phyloP scores from a whole-genome alignment of 2,329 filamentous ascomycete species.

The Ceratocystis huliohia region DNA sequence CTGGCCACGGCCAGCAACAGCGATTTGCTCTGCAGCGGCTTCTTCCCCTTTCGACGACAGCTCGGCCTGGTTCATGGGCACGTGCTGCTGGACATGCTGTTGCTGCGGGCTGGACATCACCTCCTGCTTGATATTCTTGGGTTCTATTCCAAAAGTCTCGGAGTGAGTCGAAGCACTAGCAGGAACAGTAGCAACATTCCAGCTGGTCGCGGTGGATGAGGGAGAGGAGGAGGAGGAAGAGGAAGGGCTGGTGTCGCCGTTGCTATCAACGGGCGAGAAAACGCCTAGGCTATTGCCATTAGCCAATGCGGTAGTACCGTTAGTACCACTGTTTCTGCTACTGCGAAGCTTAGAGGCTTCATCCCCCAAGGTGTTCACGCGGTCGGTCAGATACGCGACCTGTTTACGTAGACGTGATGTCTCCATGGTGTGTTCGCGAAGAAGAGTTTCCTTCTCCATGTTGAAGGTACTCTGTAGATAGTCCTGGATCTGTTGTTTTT shows the following conservation, averaged over 20 bases:
- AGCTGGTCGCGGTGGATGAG: conserved; percentile 30
- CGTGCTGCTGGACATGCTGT: conserved; percentile 32
- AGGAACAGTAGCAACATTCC: conserved; percentile 7
- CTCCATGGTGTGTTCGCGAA: conserved; percentile 78
- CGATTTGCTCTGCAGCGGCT: conserved; percentile 28
- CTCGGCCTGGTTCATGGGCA: conserved; percentile 39
- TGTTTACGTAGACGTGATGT: conserved; percentile 86
- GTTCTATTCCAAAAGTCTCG: conserved; percentile 27
- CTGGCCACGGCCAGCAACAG: conserved; percentile 48
- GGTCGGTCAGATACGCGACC: conserved; percentile 66
- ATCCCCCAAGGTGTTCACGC: conserved; percentile 54
- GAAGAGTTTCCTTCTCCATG: conserved; percentile 83
- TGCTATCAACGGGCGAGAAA: not conserved
- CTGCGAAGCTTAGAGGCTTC: conserved; percentile 23
- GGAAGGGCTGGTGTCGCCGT: not conserved
- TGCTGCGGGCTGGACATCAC: not conserved
- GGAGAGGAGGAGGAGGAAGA: conserved; percentile 1
- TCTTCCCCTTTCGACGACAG: conserved; percentile 25
- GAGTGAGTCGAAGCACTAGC: conserved; percentile 30
- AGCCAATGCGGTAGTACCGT: conserved; percentile 53
- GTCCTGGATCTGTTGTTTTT: conserved; percentile 62
- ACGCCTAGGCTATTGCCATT: conserved; percentile 50
- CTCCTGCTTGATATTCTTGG: conserved; percentile 40
- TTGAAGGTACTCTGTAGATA: conserved; percentile 62
- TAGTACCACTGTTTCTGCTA: conserved; percentile 44